Evolutionary conservation across 805 yeast genomes (phyloP).

Genomic region (Candida ovalis): DNA sequence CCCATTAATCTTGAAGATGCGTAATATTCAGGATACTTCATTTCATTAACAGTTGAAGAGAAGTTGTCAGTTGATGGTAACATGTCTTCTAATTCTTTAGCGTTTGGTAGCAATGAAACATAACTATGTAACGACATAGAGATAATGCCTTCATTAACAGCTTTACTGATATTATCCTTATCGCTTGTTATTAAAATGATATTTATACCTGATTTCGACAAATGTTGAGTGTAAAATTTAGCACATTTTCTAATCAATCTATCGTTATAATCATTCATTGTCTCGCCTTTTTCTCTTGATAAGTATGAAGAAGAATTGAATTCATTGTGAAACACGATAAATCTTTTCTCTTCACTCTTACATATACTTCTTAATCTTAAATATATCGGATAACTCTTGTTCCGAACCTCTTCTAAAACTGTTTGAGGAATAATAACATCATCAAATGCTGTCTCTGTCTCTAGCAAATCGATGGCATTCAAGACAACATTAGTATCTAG

Average conservation of each 20-base stretch:
- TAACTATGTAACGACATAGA: conserved; percentile 65
- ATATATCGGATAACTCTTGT: conserved; percentile 83
- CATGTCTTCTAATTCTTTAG: conserved; percentile 72
- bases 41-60: conserved; percentile 41
- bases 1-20: conserved; percentile 81
- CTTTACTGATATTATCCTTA: conserved; percentile 55
- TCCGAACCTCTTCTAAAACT: conserved; percentile 88
- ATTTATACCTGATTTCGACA: conserved; percentile 41
- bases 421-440: conserved; percentile 96
- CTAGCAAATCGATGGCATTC: conserved; percentile 86
- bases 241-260: conserved; percentile 79
- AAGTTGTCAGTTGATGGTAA: conserved; percentile 54
- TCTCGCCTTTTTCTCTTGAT: conserved; percentile 58
- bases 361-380: conserved; percentile 76
- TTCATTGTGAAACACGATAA: conserved; percentile 91
- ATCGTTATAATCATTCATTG: conserved; percentile 87
- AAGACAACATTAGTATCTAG: conserved; percentile 86
- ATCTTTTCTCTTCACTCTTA: conserved; percentile 73
- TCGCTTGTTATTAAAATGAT: conserved; percentile 75
- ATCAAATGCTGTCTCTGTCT: conserved; percentile 67
- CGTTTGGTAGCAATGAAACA: conserved; percentile 63
- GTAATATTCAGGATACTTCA: conserved; percentile 72
- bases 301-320: conserved; percentile 70
- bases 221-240: conserved; percentile 68
- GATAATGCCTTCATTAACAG: conserved; percentile 49